phyloP scores from a whole-genome alignment of 1,139 yeast genomes.

The Cylindricascospora bacillispora region DNA sequence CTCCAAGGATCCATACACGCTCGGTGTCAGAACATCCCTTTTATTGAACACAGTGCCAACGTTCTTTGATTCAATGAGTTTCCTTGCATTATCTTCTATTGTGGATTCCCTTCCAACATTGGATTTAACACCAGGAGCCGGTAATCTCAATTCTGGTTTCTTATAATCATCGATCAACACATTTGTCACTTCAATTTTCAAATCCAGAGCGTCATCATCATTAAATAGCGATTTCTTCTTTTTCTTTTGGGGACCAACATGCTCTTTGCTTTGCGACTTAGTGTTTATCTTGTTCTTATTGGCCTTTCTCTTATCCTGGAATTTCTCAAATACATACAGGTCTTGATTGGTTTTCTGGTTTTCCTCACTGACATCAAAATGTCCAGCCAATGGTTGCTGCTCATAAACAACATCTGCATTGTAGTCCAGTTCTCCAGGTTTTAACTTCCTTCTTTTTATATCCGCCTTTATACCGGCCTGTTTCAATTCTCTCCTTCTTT shows the following conservation, averaged over 20 bases:
- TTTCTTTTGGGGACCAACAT: constrained; percentile 20
- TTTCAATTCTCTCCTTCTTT: constrained; percentile 73
- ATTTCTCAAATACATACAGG: constrained; percentile 35
- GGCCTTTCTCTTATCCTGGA: too few species aligned
- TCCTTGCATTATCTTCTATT: constrained; percentile 1
- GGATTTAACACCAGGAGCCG: constrained; percentile 33
- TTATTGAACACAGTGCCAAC: too few species aligned
- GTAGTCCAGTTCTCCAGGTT: constrained; percentile 61
- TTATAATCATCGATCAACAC: constrained; percentile 35
- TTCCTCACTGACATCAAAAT: constrained; percentile 59
- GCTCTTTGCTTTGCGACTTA: constrained; percentile 37
- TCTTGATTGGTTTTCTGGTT: constrained; percentile 30
- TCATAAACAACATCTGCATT: constrained; percentile 77
- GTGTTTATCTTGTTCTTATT: constrained; percentile 10
- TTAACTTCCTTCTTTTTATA: constrained; percentile 33
- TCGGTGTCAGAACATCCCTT: too few species aligned
- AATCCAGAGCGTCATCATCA: constrained; percentile 13
- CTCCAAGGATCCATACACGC: too few species aligned
- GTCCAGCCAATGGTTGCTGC: constrained; percentile 54
- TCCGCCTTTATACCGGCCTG: constrained; percentile 53
- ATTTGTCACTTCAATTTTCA: constrained; percentile 22
- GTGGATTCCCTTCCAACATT: neutral
- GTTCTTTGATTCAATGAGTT: constrained; percentile 1
- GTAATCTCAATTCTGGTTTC: constrained; percentile 45
- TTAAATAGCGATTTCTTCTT: neutral